Evolutionary conservation across 805 yeast species (phyloP).

Genomic region (Schwanniomyces yamadae): DNA sequence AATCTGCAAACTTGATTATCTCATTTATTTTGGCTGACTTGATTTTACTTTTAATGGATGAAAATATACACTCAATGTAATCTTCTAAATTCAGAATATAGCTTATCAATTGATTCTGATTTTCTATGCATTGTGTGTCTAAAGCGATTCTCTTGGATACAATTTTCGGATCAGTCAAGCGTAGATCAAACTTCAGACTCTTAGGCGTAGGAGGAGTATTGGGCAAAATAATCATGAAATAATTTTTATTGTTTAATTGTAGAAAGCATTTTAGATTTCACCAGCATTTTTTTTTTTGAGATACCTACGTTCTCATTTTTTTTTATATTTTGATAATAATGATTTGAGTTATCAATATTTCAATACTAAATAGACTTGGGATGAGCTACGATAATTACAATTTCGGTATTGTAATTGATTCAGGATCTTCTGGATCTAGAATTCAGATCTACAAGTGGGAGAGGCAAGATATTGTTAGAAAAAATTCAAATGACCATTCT

Average conservation of each 20-base stretch:
- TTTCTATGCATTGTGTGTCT: constrained; percentile 7
- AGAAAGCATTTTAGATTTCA: no score
- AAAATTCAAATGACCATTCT: constrained; percentile 24
- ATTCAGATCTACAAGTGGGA: constrained; percentile 82
- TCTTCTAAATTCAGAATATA: constrained; percentile 33
- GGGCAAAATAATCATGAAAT: constrained; percentile 32
- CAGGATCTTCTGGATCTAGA: constrained; percentile 95
- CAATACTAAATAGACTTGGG: not conserved
- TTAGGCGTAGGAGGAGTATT: constrained; percentile 31
- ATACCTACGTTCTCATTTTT: no score
- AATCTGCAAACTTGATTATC: constrained; percentile 5
- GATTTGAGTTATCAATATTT: no score
- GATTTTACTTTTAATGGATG: constrained; percentile 7
- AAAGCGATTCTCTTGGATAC: constrained; percentile 18
- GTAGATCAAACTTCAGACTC: constrained; percentile 6
- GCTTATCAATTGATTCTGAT: constrained; percentile 25
- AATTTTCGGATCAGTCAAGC: constrained; percentile 10
- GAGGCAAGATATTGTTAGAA: constrained; percentile 31
- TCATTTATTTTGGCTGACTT: constrained; percentile 1
- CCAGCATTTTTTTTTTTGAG: no score
- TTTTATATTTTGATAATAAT: no score
- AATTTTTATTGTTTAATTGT: not conserved
- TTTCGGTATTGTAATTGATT: constrained; percentile 89
- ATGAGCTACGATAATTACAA: constrained; percentile 17
- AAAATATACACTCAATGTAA: constrained; percentile 29